Conservation (phyloP, 768 basidiomycete genomes). For the Trametes elegans region DNA sequence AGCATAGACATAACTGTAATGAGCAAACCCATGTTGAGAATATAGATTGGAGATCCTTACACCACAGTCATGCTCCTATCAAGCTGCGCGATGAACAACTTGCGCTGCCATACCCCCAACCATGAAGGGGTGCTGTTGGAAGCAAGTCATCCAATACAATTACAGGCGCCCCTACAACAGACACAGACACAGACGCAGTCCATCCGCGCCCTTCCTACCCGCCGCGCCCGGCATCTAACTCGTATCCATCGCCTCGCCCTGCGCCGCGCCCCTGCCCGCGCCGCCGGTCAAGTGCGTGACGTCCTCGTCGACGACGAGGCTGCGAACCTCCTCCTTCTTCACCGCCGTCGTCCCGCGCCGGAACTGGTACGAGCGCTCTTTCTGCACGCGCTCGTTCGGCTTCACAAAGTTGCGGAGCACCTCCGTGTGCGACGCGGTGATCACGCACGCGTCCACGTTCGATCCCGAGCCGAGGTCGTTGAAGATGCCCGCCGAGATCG, state of each 20-base stretch:
- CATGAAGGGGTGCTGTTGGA: neutral
- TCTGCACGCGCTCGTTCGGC: slow-evolving; percentile 82
- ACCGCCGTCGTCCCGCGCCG: slow-evolving; percentile 85
- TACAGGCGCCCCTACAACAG: slow-evolving; percentile 7
- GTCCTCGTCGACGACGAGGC: slow-evolving; percentile 71
- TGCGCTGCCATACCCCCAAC: neutral
- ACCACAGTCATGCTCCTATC: neutral
- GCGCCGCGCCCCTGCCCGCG: slow-evolving; percentile 14
- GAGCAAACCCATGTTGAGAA: no score
- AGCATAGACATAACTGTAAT: no score
- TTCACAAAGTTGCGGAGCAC: slow-evolving; percentile 93
- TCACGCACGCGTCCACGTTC: slow-evolving; percentile 97
- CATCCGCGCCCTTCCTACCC: no score
- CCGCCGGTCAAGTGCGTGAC: slow-evolving; percentile 35
- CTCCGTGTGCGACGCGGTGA: slow-evolving; percentile 83
- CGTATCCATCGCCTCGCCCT: slow-evolving; percentile 78
- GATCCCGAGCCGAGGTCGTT: slow-evolving; percentile 98
- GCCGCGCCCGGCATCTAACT: slow-evolving; percentile 41
- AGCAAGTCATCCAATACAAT: slow-evolving; percentile 3
- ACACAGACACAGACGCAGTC: no score
- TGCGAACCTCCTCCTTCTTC: slow-evolving; percentile 77
- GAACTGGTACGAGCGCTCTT: slow-evolving; percentile 71
- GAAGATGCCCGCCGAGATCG: slow-evolving; percentile 95
- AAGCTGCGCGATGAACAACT: neutral
- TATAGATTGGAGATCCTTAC: no score